Evolutionary conservation across 768 basidiomycete genomes (phyloP).

Genomic region (Coprinellus aureogranulatus): DNA sequence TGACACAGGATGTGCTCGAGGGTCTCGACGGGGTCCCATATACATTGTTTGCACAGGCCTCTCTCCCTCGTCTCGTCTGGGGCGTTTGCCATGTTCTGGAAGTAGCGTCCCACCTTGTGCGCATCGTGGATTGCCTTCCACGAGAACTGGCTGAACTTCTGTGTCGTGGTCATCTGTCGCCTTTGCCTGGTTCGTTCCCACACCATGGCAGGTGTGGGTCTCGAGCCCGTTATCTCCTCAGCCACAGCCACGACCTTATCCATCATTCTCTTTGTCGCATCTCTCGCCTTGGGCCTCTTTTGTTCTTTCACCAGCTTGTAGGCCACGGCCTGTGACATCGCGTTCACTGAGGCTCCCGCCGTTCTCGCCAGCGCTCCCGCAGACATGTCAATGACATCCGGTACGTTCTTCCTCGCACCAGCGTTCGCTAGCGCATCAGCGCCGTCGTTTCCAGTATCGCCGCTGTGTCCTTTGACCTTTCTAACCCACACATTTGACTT

Average conservation of each 20-base stretch:
- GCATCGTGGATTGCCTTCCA: constrained; percentile 22
- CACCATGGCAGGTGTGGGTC: not conserved
- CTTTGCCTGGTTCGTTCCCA: not conserved
- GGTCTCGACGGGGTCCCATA: constrained; percentile 14
- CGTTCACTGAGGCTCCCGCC: not conserved
- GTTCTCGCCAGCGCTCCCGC: not conserved
- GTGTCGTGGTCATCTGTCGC: not conserved
- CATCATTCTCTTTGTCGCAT: not conserved
- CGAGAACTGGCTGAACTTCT: constrained; percentile 12
- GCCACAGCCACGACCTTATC: not conserved
- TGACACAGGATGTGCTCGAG: constrained; percentile 27
- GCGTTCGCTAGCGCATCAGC: constrained; percentile 10
- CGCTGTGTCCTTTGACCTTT: constrained; percentile 16
- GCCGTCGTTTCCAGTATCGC: constrained; percentile 11
- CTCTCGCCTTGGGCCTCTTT: not conserved
- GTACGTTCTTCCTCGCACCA: not conserved
- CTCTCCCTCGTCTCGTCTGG: constrained; percentile 8
- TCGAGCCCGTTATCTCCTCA: not conserved
- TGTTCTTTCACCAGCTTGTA: not conserved
- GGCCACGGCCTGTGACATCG: not conserved
- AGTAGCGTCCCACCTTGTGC: constrained; percentile 24
- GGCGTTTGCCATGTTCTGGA: constrained; percentile 17
- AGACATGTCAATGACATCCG: not conserved
- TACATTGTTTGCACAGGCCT: constrained; percentile 5
- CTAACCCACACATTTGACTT: not conserved